Conservation (phyloP, 306 rosid species). For the Geum urbanum region DNA sequence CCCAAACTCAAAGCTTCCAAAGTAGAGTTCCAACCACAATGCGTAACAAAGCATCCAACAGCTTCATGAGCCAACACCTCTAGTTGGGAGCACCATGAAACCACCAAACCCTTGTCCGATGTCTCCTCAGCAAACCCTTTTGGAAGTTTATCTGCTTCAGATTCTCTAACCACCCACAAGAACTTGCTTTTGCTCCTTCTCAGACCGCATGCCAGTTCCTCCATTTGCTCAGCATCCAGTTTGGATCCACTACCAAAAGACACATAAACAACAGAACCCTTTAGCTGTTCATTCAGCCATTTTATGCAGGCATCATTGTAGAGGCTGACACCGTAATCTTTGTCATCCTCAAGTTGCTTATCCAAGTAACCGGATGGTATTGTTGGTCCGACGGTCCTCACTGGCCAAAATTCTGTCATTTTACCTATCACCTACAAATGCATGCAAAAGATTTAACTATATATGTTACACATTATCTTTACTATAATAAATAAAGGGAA, state of each 20-base stretch:
- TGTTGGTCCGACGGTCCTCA: constrained; percentile 32
- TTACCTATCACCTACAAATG: constrained; percentile 9
- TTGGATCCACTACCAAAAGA: constrained; percentile 26
- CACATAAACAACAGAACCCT: constrained; percentile 21
- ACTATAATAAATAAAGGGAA: too few relatives aligned
- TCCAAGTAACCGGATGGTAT: constrained; percentile 25
- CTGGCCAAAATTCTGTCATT: constrained; percentile 7
- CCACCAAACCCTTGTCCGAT: constrained; percentile 13
- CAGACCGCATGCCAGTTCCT: constrained; percentile 27
- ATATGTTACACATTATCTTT: too few relatives aligned
- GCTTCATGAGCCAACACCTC: constrained; percentile 20
- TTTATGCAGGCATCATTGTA: constrained; percentile 5
- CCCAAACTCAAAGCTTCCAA: background rate
- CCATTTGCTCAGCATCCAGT: constrained; percentile 17
- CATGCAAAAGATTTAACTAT: background rate
- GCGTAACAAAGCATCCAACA: constrained; percentile 13
- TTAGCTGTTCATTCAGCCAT: constrained; percentile 20
- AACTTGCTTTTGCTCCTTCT: constrained; percentile 10
- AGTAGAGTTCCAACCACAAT: background rate
- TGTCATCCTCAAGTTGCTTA: constrained; percentile 15
- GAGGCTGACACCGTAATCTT: constrained; percentile 15
- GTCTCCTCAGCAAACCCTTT: constrained; percentile 24
- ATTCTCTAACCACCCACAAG: constrained; percentile 34
- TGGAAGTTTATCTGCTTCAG: constrained; percentile 19
- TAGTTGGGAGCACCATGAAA: constrained; percentile 12